These are phyloP conservation scores for Aspergillus brasiliensis DNA, from an alignment of 2,329 filamentous ascomycete genomes.

Conservation along the genomic window DNA sequence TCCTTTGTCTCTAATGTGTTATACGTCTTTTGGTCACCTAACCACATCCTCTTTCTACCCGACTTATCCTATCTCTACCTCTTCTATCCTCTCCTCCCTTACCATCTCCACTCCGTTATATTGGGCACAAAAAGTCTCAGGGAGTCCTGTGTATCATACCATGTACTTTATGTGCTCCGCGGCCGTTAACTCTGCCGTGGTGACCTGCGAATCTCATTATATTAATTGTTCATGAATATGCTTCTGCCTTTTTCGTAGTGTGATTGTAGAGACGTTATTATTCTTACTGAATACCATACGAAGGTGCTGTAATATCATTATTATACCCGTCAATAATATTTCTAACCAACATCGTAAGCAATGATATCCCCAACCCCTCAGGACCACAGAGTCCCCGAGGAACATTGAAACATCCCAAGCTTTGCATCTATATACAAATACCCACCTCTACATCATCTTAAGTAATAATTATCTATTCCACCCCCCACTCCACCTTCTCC, in stretches of 20 bases:
- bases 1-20: constrained; percentile 30
- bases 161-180: constrained; percentile 22
- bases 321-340: too few species aligned
- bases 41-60: constrained; percentile 9
- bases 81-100: constrained; percentile 11
- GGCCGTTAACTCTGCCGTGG: constrained; percentile 6
- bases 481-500: constrained; percentile 13
- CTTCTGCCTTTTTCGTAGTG: not conserved
- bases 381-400: too few species aligned
- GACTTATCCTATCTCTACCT: constrained; percentile 1
- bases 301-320: not conserved
- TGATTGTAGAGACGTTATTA: not conserved
- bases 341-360: too few species aligned
- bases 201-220: constrained; percentile 14
- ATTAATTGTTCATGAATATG: constrained; percentile 15
- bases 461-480: not conserved
- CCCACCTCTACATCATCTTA: not conserved
- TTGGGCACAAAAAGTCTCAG: constrained; percentile 28
- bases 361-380: too few species aligned
- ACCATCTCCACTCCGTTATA: constrained; percentile 30
- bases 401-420: not conserved
- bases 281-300: not conserved
- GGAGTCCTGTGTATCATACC: constrained; percentile 31
- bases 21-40: constrained; percentile 20
- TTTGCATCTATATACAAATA: not conserved